Evolutionary conservation across 306 rosid species (phyloP).

Genomic region (Cucurbita maxima): DNA sequence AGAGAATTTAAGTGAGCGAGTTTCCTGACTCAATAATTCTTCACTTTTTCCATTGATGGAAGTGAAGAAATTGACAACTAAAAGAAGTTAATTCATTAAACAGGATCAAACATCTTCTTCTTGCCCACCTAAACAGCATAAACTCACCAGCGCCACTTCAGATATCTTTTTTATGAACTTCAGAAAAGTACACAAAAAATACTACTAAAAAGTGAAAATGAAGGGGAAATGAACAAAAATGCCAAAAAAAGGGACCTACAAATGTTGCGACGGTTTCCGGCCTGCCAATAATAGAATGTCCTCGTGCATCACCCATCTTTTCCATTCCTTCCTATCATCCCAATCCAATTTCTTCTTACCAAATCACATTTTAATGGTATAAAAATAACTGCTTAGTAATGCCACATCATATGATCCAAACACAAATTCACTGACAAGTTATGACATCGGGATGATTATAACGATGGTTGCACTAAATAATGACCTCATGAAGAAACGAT

Average conservation of each 20-base stretch:
- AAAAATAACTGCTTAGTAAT: constrained; percentile 27
- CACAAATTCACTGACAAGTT: constrained; percentile 1
- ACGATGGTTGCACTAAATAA: not conserved
- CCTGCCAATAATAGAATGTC: constrained; percentile 37
- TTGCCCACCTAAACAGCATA: not conserved
- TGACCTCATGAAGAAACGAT: constrained; percentile 4
- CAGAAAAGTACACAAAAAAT: not conserved
- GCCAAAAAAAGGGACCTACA: constrained; percentile 34
- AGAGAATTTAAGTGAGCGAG: not conserved
- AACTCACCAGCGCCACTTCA: constrained; percentile 6
- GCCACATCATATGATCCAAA: constrained; percentile 16
- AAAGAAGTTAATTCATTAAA: not conserved
- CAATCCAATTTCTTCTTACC: constrained; percentile 49
- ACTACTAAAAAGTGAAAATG: constrained; percentile 6
- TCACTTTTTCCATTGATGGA: not conserved
- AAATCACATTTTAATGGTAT: constrained; percentile 35
- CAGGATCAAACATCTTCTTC: not conserved
- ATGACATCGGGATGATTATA: not conserved
- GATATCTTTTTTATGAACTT: not conserved
- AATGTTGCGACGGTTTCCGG: constrained; percentile 41
- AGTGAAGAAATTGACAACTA: not conserved
- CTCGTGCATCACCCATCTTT: constrained; percentile 73
- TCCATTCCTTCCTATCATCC: constrained; percentile 79
- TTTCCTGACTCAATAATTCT: not conserved
- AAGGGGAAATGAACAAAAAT: constrained; percentile 5